These are phyloP conservation scores for Lipomyces yamanashiensis DNA, from an alignment of 805 yeast species.

Conservation along the genomic window DNA sequence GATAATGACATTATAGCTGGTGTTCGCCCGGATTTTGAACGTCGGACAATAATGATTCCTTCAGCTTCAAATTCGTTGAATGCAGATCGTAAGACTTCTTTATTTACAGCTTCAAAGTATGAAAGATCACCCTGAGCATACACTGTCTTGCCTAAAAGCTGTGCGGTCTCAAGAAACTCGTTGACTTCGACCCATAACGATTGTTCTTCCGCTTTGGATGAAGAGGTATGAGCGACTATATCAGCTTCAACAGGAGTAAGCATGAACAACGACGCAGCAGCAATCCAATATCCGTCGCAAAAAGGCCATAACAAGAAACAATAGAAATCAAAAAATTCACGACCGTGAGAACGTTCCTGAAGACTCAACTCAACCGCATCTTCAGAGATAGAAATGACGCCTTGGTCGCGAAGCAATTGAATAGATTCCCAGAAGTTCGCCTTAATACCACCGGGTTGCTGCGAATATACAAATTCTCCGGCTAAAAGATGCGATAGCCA, in stretches of 20 bases:
- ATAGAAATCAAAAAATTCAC: conserved; percentile 49
- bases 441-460: conserved; percentile 45
- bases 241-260: conserved; percentile 42
- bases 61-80: conserved; percentile 44
- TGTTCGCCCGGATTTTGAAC: conserved; percentile 32
- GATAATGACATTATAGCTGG: conserved; percentile 37
- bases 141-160: conserved; percentile 50
- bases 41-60: conserved; percentile 43
- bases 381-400: conserved; percentile 41
- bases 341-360: conserved; percentile 39
- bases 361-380: conserved; percentile 35
- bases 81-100: conserved; percentile 48
- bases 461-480: conserved; percentile 49
- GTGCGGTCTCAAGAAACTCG: conserved; percentile 46
- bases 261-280: conserved; percentile 45
- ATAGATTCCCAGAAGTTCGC: conserved; percentile 44
- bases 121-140: conserved; percentile 50
- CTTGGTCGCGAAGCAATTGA: conserved; percentile 40
- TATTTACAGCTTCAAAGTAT: conserved; percentile 50
- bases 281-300: conserved; percentile 52
- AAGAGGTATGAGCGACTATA: conserved; percentile 7
- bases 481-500: conserved; percentile 48
- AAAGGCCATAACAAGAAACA: conserved; percentile 52
- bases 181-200: conserved; percentile 44
- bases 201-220: conserved; percentile 13